Percentiles rank a stretch among this genome's conserved stretches.
Evolutionary conservation across 2,329 filamentous ascomycete genomes (phyloP).

Genomic region (Calonectria fujianensis): DNA sequence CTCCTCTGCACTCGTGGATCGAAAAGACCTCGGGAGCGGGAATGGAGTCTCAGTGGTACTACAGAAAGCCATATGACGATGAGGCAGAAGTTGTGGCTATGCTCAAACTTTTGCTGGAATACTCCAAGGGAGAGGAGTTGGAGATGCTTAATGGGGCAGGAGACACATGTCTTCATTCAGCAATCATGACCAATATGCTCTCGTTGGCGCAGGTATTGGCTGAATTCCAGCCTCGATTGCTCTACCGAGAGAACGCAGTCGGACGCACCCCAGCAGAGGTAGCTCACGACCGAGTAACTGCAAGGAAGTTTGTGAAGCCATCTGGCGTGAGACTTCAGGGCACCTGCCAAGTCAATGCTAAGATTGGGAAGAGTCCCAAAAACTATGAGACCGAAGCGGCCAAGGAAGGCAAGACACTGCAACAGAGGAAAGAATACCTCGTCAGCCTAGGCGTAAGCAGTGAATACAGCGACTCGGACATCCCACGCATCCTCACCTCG

Average conservation of each 20-base stretch:
- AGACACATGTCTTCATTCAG: constrained; percentile 78
- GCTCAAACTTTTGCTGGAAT: constrained; percentile 70
- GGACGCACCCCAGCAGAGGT: constrained; percentile 84
- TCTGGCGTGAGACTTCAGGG: constrained; percentile 25
- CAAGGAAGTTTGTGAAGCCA: constrained; percentile 58
- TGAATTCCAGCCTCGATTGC: constrained; percentile 73
- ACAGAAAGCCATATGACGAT: constrained; percentile 50
- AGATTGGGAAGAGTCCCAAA: constrained; percentile 36
- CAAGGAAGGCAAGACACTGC: constrained; percentile 41
- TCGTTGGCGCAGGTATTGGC: constrained; percentile 68
- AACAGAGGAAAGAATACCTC: constrained; percentile 48
- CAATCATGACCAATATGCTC: constrained; percentile 64
- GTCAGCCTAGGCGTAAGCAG: constrained; percentile 54
- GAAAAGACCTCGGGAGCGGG: constrained; percentile 52
- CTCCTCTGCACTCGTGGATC: constrained; percentile 80
- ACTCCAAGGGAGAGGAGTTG: constrained; percentile 74
- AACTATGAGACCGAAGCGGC: constrained; percentile 41
- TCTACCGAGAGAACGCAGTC: constrained; percentile 84
- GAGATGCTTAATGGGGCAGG: constrained; percentile 78
- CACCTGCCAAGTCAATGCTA: constrained; percentile 20
- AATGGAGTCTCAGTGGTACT: constrained; percentile 31
- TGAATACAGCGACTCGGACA: constrained; percentile 53
- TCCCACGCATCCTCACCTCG: constrained; percentile 52
- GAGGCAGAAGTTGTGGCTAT: constrained; percentile 62
- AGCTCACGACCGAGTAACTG: constrained; percentile 73